These are phyloP conservation scores for Achaetomium macrosporum DNA, from an alignment of 2,329 filamentous ascomycete species.

Conservation along the genomic window DNA sequence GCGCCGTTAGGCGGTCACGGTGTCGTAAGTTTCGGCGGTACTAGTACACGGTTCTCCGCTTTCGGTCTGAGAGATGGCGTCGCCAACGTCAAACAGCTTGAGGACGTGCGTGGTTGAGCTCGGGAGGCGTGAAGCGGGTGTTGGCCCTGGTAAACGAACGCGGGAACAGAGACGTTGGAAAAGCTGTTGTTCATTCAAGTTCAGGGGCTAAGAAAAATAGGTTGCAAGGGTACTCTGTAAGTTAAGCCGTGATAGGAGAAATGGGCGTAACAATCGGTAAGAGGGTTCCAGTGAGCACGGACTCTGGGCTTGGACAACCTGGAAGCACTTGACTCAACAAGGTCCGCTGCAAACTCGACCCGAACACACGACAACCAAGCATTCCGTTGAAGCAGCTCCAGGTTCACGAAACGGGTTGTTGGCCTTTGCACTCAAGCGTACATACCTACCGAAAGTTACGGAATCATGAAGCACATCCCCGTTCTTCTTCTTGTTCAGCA, in stretches of 20 bases:
- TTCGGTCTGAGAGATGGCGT: neutral
- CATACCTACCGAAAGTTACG: too few species aligned
- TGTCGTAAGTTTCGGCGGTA: constrained; percentile 12
- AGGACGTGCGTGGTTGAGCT: constrained; percentile 2
- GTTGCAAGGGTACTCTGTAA: constrained; percentile 19
- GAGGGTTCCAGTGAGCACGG: neutral
- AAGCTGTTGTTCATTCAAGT: constrained; percentile 22
- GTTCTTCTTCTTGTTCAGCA: too few species aligned
- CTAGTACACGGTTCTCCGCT: constrained; percentile 7
- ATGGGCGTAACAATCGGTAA: constrained; percentile 12
- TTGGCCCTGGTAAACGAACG: constrained; percentile 6
- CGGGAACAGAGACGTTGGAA: constrained; percentile 13
- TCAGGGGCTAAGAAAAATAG: constrained; percentile 23
- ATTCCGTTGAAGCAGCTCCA: too few species aligned
- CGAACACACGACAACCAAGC: too few species aligned
- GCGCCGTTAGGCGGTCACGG: neutral
- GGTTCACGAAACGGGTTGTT: too few species aligned
- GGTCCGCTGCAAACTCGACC: too few species aligned
- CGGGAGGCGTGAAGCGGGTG: constrained; percentile 21
- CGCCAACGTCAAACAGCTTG: neutral
- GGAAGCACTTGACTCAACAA: too few species aligned
- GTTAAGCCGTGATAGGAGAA: constrained; percentile 16
- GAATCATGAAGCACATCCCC: too few species aligned
- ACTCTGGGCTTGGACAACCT: constrained; percentile 8
- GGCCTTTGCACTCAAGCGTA: neutral